Evolutionary conservation across 768 basidiomycete species (phyloP).

Genomic region (Podaxis sp.): DNA sequence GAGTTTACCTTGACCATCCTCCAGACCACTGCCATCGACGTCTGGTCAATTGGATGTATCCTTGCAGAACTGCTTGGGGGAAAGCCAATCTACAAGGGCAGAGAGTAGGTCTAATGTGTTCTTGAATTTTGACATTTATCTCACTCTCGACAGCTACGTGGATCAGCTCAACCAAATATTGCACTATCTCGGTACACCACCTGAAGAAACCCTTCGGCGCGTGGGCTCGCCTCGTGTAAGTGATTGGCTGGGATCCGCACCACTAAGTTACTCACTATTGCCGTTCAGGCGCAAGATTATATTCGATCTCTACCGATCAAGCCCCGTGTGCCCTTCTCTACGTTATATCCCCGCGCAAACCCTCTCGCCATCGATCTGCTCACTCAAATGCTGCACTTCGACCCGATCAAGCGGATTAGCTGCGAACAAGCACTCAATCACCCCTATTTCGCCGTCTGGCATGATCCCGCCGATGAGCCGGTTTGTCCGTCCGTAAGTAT

Average conservation of each 20-base stretch:
- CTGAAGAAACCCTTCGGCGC: conserved; percentile 92
- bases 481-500: conserved; percentile 68
- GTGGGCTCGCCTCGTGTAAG: conserved; percentile 92
- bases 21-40: conserved; percentile 88
- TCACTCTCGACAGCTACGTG: conserved; percentile 67
- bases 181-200: conserved; percentile 97
- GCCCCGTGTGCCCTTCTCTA: conserved; percentile 88
- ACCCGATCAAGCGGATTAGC: conserved; percentile 93
- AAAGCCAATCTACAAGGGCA: conserved; percentile 95
- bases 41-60: conserved; percentile 97
- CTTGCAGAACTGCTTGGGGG: conserved; percentile 90
- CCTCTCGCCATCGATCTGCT: conserved; percentile 93
- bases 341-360: conserved; percentile 92
- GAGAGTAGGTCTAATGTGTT: conserved; percentile 64
- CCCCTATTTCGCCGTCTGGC: conserved; percentile 96
- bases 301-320: conserved; percentile 98
- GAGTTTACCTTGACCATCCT: conserved; percentile 18
- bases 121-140: conserved; percentile 1
- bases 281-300: conserved; percentile 86
- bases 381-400: conserved; percentile 89
- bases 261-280: conserved; percentile 1
- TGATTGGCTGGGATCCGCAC: conserved; percentile 12
- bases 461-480: conserved; percentile 95
- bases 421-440: conserved; percentile 96
- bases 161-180: conserved; percentile 98